Evolutionary conservation across 78 protist species (phyloP).

Genomic region (Acrasis kona): DNA sequence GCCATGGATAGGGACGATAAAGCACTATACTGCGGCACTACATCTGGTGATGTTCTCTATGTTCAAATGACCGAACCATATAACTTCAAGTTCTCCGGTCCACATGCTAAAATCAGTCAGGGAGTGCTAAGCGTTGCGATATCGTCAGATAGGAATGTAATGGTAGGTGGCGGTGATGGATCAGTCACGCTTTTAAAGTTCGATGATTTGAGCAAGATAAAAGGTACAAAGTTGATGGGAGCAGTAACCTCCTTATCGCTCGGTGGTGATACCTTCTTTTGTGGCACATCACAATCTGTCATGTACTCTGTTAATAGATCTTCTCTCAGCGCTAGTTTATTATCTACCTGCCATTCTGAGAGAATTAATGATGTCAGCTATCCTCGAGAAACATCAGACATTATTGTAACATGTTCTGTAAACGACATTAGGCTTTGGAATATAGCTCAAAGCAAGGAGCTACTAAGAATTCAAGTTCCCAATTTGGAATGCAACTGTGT

Average conservation of each 20-base stretch:
- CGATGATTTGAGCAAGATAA: neutral
- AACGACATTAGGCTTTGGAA: constrained; percentile 54
- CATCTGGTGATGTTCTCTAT: constrained; percentile 46
- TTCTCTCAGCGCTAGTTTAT: constrained; percentile 21
- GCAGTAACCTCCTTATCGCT: constrained; percentile 17
- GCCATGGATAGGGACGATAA: constrained; percentile 18
- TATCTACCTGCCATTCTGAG: constrained; percentile 22
- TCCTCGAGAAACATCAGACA: constrained; percentile 40
- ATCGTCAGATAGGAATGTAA: neutral
- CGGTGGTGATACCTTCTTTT: neutral
- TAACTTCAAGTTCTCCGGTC: constrained; percentile 10
- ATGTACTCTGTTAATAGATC: neutral
- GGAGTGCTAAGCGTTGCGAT: constrained; percentile 16
- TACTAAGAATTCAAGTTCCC: constrained; percentile 41
- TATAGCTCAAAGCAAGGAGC: constrained; percentile 31
- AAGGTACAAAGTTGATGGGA: neutral
- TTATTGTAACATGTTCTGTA: constrained; percentile 43
- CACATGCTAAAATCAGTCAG: neutral
- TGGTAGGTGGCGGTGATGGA: constrained; percentile 52
- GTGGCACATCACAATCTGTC: constrained; percentile 8
- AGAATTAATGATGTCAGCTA: constrained; percentile 35
- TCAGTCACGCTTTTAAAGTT: neutral
- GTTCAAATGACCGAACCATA: neutral
- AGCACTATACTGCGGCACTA: constrained; percentile 29
- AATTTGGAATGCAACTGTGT: constrained; percentile 26